These are phyloP conservation scores for Xylaria sp. DNA, from an alignment of 2,329 filamentous ascomycete species.

Conservation along the genomic window DNA sequence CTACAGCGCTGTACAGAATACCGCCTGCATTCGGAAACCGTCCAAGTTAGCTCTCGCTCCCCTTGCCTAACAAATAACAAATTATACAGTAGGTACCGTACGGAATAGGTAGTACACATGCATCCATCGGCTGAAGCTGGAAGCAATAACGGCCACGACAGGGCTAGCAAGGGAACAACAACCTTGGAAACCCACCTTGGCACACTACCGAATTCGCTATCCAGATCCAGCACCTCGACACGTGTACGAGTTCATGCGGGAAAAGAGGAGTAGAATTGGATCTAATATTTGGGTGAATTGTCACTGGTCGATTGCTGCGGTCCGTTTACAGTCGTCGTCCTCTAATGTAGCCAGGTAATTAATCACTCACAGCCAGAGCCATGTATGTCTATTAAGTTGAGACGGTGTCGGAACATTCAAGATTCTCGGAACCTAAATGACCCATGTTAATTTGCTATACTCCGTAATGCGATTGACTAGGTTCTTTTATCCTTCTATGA, in stretches of 20 bases:
- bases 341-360: not conserved
- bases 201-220: constrained; percentile 16
- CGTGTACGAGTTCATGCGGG: constrained; percentile 35
- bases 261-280: constrained; percentile 7
- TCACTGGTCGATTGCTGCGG: constrained; percentile 20
- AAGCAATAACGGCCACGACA: constrained; percentile 10
- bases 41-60: not conserved
- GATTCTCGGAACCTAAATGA: not conserved
- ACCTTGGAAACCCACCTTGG: constrained; percentile 16
- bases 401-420: not conserved
- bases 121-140: constrained; percentile 16
- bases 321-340: not conserved
- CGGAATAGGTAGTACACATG: not conserved
- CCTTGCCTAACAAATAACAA: constrained; percentile 11
- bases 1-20: not conserved
- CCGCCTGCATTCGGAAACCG: not conserved
- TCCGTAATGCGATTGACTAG: not conserved
- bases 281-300: constrained; percentile 16
- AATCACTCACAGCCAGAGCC: not conserved
- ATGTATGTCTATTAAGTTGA: not conserved
- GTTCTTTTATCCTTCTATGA: not conserved
- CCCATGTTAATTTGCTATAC: not conserved
- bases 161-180: constrained; percentile 1
- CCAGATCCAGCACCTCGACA: constrained; percentile 28
- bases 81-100: not conserved